These are phyloP conservation scores for Boletus pseudopeckii DNA, from an alignment of 768 basidiomycete genomes.

Conservation along the genomic window DNA sequence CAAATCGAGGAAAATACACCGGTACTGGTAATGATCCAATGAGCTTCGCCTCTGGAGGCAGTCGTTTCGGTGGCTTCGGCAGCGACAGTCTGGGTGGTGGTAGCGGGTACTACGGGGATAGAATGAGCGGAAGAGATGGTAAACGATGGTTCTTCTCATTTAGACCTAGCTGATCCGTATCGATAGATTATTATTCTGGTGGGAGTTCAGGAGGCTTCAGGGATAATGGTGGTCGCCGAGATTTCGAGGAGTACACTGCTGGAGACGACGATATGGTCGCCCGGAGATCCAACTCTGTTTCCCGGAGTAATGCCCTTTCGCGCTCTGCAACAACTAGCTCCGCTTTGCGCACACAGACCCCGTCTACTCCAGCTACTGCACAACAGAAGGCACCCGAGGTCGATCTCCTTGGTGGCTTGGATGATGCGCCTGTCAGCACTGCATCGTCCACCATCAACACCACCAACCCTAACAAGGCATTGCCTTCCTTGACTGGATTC, in stretches of 20 bases:
- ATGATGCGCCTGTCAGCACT: slow-evolving; percentile 46
- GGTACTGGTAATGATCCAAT: slow-evolving; percentile 83
- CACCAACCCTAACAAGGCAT: slow-evolving; percentile 28
- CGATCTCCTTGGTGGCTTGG: slow-evolving; percentile 77
- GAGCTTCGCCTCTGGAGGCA: slow-evolving; percentile 55
- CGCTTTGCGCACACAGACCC: slow-evolving; percentile 34
- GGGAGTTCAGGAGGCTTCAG: slow-evolving; percentile 57
- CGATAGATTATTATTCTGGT: slow-evolving; percentile 36
- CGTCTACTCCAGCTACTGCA: slow-evolving; percentile 28
- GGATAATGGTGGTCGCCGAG: slow-evolving; percentile 51
- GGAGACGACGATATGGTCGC: slow-evolving; percentile 77
- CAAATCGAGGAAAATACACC: slow-evolving; percentile 84
- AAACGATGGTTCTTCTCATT: slow-evolving; percentile 18
- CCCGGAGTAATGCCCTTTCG: slow-evolving; percentile 29
- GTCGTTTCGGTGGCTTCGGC: slow-evolving; percentile 71
- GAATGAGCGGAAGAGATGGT: slow-evolving; percentile 39
- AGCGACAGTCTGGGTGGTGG: slow-evolving; percentile 43
- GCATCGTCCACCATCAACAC: slow-evolving; percentile 13
- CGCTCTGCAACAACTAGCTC: slow-evolving; percentile 36
- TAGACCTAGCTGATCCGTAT: slow-evolving; percentile 5
- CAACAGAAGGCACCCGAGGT: slow-evolving; percentile 51
- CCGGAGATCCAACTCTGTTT: slow-evolving; percentile 39
- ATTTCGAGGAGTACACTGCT: slow-evolving; percentile 94
- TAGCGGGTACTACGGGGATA: slow-evolving; percentile 44
- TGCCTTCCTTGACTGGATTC: slow-evolving; percentile 27